phyloP scores from a whole-genome alignment of 2,329 filamentous ascomycete genomes.

The Hypoxylon sp. region DNA sequence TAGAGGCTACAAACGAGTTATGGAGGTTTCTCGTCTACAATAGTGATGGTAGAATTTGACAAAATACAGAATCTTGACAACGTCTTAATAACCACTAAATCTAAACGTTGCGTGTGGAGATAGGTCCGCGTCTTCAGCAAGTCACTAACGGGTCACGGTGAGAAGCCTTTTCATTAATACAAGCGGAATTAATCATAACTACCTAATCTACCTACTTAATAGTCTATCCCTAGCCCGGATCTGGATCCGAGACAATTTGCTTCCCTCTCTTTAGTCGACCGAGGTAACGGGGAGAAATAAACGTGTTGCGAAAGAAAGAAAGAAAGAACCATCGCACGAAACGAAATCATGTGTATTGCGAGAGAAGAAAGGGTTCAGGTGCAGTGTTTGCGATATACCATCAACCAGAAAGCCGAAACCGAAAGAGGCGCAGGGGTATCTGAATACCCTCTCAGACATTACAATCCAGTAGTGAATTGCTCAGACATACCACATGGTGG shows the following conservation, averaged over 20 bases:
- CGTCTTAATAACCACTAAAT: neutral
- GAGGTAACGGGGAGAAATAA: conserved; percentile 7
- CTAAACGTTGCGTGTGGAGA: neutral
- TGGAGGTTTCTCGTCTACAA: neutral
- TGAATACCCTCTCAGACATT: neutral
- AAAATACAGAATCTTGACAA: neutral
- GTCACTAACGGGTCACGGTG: neutral
- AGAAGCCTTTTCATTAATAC: neutral
- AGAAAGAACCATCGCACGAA: conserved; percentile 3
- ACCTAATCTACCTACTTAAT: conserved; percentile 31
- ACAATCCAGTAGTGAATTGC: neutral
- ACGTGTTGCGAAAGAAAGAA: conserved; percentile 8
- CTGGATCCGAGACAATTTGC: conserved; percentile 4
- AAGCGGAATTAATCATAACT: conserved; percentile 3
- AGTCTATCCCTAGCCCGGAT: conserved; percentile 12
- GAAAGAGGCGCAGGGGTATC: conserved; percentile 23
- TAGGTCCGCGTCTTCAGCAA: neutral
- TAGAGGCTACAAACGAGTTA: neutral
- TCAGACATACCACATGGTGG: conserved; percentile 64
- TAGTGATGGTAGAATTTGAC: neutral
- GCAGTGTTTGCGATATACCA: conserved; percentile 25
- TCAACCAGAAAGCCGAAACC: conserved; percentile 45
- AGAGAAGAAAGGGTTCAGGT: neutral
- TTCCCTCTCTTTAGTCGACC: neutral
- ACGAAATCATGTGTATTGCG: neutral